Evolutionary conservation across 805 yeast genomes (phyloP), one percentile per base, ranked within the genome.

Genomic region (Candida vartiovaarae): DNA sequence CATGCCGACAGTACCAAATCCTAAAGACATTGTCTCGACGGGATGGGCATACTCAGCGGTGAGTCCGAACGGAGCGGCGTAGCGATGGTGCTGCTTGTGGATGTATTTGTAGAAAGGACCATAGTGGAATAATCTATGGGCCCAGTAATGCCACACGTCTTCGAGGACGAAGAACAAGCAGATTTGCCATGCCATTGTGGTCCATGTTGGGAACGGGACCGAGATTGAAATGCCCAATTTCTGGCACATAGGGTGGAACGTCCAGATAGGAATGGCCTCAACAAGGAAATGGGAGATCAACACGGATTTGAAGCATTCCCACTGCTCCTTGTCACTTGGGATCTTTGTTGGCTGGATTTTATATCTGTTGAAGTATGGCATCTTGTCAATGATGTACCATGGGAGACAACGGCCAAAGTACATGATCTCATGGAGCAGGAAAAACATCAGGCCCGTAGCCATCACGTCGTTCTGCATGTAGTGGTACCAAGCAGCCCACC

Each of bases 11-110:
- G 99, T 91, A 50, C 99, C 99, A 51, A 87, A 77, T 42, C 99
- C 99, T 49, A 91, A 71, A 41, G 87, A 73, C 70, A 86, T 77
- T 31, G 91, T 95, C 69, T 91, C 99, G 29, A 84, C 74, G 15
- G 99, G 98, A 62, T 91, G 97, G 30, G 98, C 98, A 63, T 91
- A 91, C 70, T 91, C 99, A 39, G 98, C 98, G 48, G 98, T 82
- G 46, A 91, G 70, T 33, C 99, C 99, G 60, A 91, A 91, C 38
- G 99, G 99, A 37, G 98, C 97, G 24, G 97, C 96, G 63, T 90
- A 91, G 65, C 90, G 82, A 70, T 91, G 99, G 67, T 91, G 99
- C 72, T 89, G 96, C 70, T 91, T 91, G 74, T 91, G 99, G 56
- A 91, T 87, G 64, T 82, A 78, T 70, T 85, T 88, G 78, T 91